A percentile compares a stretch with the other conserved stretches of the same genome.
phyloP scores from a whole-genome alignment of 2,329 filamentous ascomycete species.

The Apiospora sp. region DNA sequence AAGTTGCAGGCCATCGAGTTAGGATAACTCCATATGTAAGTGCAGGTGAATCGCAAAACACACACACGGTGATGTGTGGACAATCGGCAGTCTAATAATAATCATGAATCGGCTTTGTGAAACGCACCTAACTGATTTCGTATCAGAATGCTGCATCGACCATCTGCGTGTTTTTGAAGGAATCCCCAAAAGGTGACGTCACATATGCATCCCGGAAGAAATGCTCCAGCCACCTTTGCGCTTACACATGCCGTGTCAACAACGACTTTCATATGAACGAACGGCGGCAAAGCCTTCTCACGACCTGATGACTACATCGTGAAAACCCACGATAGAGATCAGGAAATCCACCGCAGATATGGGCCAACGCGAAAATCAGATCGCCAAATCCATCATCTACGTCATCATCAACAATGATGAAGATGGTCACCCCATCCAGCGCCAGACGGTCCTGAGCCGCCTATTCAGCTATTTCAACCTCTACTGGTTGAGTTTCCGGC shows the following conservation, averaged over 20 bases:
- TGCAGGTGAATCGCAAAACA: too few relatives aligned
- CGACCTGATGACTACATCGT: not conserved
- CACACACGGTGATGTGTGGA: too few relatives aligned
- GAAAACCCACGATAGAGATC: not conserved
- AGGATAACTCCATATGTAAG: too few relatives aligned
- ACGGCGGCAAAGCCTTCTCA: not conserved
- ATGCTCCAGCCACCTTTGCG: not conserved
- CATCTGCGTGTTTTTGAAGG: not conserved
- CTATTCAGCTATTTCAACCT: constrained; percentile 51
- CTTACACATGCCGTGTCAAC: not conserved
- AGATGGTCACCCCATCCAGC: constrained; percentile 37
- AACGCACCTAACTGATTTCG: not conserved
- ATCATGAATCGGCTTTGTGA: not conserved
- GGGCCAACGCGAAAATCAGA: constrained; percentile 40
- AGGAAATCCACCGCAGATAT: constrained; percentile 29
- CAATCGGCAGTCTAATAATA: too few relatives aligned
- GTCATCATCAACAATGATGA: constrained; percentile 44
- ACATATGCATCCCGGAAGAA: not conserved
- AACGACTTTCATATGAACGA: not conserved
- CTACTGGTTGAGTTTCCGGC: constrained; percentile 44
- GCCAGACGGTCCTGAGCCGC: constrained; percentile 46
- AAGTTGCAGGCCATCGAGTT: too few relatives aligned
- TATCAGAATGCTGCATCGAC: not conserved
- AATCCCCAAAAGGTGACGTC: not conserved
- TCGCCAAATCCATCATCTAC: constrained; percentile 51